Conservation (phyloP, 2,329 filamentous ascomycete species). For the Blastomyces percursus region DNA sequence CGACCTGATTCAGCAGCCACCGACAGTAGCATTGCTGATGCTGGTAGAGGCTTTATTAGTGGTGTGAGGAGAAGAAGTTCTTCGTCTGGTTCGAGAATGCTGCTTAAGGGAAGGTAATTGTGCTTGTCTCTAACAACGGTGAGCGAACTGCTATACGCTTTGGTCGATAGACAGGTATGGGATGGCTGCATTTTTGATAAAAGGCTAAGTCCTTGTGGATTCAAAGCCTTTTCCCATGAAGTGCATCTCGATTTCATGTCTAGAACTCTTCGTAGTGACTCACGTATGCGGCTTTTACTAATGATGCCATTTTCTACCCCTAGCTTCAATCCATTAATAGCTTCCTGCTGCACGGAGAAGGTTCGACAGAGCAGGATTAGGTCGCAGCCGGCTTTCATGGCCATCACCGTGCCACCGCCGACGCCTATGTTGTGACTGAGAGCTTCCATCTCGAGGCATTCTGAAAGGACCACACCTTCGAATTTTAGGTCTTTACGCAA, state of each 20-base stretch:
- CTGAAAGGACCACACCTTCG: constrained; percentile 83
- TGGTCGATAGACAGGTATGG: constrained; percentile 69
- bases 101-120: constrained; percentile 68
- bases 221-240: constrained; percentile 82
- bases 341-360: constrained; percentile 80
- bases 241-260: constrained; percentile 75
- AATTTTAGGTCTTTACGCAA: constrained; percentile 83
- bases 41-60: constrained; percentile 81
- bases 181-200: constrained; percentile 71
- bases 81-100: constrained; percentile 70
- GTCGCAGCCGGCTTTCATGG: constrained; percentile 91
- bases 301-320: constrained; percentile 88
- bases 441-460: constrained; percentile 94
- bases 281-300: constrained; percentile 63
- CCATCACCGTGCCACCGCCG: constrained; percentile 93
- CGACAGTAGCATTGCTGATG: constrained; percentile 69
- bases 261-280: constrained; percentile 68
- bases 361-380: constrained; percentile 79
- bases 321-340: constrained; percentile 77
- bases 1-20: constrained; percentile 38
- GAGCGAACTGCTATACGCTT: constrained; percentile 84
- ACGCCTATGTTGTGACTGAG: constrained; percentile 95
- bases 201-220: constrained; percentile 66
- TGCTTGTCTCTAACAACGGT: constrained; percentile 87
- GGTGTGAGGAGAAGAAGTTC: constrained; percentile 84